Evolutionary conservation across 306 rosid genomes (phyloP), one percentile per base, ranked within the genome.

Genomic region (Cucumis melo): DNA sequence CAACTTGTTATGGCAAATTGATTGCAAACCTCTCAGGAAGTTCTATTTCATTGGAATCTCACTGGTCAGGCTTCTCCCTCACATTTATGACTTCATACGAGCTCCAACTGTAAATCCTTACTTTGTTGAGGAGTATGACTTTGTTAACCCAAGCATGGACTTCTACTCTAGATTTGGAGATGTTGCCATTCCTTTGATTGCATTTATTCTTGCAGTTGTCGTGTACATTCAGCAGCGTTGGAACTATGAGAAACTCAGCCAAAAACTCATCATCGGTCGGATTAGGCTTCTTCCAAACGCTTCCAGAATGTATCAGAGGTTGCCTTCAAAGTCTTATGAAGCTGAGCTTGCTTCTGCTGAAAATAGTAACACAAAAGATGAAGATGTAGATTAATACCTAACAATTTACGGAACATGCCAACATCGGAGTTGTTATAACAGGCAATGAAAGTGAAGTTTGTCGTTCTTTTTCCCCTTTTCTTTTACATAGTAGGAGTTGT

Each of bases 121-220:
- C 85, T 81, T 90, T 53, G 79, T 87, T 0, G 90, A 84, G 77
- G 92, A 87, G 38, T 90, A 86, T 23, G 96, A 94, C 80, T 85
- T 91, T 82, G 91, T 88, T 74, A 84, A 90, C 81, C 97, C 93
- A 21, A 86, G 78, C 77, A 76, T 53, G 65, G 91, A 91, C 23
- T 92, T 91, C 75, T 94, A 87, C 84, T 87, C 99, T 0, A 89
- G 88, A 81, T 87, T 86, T 20, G 92, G 92, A 36, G 98, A 94
- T 78, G 21, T 93, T 62, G 84, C 89, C 55, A 94, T 94, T 57
- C 94, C 94, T 8, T 59, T 81, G 75, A 87, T 81, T 57, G 95
- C 94, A 75, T 20, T 90, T 77, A 8, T 89, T 59, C 91, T 94
- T 57, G 96, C 93, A 7, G 29, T 82, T 58, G 8, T 84, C 17